Conservation (phyloP, 495 filamentous ascomycete species). For the Massariosphaeria phaeospora region DNA sequence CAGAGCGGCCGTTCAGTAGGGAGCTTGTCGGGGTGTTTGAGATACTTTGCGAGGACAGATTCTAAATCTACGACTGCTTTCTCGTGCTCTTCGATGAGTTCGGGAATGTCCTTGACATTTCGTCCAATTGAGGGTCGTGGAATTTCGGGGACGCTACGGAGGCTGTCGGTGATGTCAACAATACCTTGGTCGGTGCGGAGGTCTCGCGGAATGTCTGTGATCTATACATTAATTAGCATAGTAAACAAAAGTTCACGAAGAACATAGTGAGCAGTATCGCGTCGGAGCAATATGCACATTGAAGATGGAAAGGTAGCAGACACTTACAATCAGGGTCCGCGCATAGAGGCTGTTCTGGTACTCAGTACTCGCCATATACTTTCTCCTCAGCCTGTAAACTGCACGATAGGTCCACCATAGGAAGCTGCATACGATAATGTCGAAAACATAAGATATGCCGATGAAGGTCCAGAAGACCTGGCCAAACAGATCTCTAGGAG, state of each 20-base stretch:
- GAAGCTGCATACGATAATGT: slow-evolving; percentile 69
- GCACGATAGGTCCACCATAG: slow-evolving; percentile 86
- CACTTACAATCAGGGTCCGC: slow-evolving; percentile 77
- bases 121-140: slow-evolving; percentile 79
- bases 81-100: slow-evolving; percentile 78
- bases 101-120: slow-evolving; percentile 82
- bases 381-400: slow-evolving; percentile 62
- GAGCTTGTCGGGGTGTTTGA: slow-evolving; percentile 77
- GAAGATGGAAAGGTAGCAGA: not conserved
- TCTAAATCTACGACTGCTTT: slow-evolving; percentile 76
- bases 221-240: slow-evolving; percentile 44
- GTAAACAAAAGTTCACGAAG: no score
- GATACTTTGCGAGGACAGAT: slow-evolving; percentile 76
- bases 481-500: slow-evolving; percentile 56
- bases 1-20: slow-evolving; percentile 75
- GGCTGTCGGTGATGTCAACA: slow-evolving; percentile 66
- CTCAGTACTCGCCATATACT: slow-evolving; percentile 81
- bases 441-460: slow-evolving; percentile 70
- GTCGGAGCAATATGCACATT: not conserved
- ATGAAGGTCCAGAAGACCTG: slow-evolving; percentile 74
- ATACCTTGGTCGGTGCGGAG: slow-evolving; percentile 80
- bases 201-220: slow-evolving; percentile 77
- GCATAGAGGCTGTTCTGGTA: slow-evolving; percentile 86
- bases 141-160: slow-evolving; percentile 68
- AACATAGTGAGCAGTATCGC: not conserved